A percentile compares a stretch with the other conserved stretches of the same genome.
phyloP scores from a whole-genome alignment of 176 grass and related monocot species.

The Elaeis guineensis region DNA sequence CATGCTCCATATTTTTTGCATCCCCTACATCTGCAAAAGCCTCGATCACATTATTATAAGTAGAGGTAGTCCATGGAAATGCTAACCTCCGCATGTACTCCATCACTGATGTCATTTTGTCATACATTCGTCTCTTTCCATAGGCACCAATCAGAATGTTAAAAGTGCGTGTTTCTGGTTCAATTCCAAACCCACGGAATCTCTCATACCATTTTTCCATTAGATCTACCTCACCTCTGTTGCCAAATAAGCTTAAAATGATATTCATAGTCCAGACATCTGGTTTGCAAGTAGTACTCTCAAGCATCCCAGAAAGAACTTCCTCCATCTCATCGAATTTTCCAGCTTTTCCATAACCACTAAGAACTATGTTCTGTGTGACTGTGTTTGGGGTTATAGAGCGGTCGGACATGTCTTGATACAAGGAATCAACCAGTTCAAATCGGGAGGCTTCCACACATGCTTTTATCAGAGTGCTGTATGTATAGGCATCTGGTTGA shows the following conservation, averaged over 20 bases:
- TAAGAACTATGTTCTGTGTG: slow-evolving; percentile 80
- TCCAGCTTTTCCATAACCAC: slow-evolving; percentile 75
- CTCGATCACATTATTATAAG: slow-evolving; percentile 90
- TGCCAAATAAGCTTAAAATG: slow-evolving; percentile 84
- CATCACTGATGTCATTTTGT: slow-evolving; percentile 94
- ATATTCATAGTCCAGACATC: slow-evolving; percentile 98
- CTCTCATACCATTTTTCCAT: slow-evolving; percentile 99
- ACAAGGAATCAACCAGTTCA: slow-evolving; percentile 54
- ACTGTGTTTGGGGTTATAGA: slow-evolving; percentile 66
- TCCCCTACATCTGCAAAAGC: slow-evolving; percentile 67
- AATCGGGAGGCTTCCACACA: slow-evolving; percentile 49
- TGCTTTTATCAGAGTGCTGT: slow-evolving; percentile 79
- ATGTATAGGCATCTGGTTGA: slow-evolving; percentile 88
- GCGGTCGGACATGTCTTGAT: slow-evolving; percentile 62
- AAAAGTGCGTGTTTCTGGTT: slow-evolving; percentile 81
- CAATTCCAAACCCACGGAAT: slow-evolving; percentile 68
- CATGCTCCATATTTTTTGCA: slow-evolving; percentile 81
- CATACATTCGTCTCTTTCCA: slow-evolving; percentile 74
- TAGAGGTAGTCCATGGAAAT: slow-evolving; percentile 85
- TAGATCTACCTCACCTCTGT: slow-evolving; percentile 41
- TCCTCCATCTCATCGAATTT: slow-evolving; percentile 74
- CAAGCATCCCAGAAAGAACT: slow-evolving; percentile 61
- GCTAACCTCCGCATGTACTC: slow-evolving; percentile 89
- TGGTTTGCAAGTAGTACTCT: slow-evolving; percentile 47
- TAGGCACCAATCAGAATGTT: slow-evolving; percentile 92